Evolutionary conservation across 225 moss, liverwort and hornwort species (phyloP).

Genomic region (Bryoerythrophyllum caledonicum): DNA sequence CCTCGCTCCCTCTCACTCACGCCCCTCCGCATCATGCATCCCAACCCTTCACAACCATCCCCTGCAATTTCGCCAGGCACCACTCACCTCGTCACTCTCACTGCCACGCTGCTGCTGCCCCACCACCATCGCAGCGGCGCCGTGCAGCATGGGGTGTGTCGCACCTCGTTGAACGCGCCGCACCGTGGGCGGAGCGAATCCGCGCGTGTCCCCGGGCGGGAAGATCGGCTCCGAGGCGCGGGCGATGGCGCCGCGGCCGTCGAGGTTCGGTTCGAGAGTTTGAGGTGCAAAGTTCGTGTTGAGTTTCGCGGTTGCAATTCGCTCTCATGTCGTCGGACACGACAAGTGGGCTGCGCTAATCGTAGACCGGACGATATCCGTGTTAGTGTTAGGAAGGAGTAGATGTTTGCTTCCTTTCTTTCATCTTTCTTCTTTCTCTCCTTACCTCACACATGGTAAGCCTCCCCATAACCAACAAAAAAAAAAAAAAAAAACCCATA

Average conservation of each 20-base stretch:
- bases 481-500: too few relatives aligned
- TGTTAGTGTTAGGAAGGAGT: too few relatives aligned
- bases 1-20: conserved; percentile 19
- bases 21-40: conserved; percentile 22
- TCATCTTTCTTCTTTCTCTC: too few relatives aligned
- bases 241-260: background rate
- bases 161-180: conserved; percentile 12
- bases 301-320: too few relatives aligned
- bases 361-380: too few relatives aligned
- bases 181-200: background rate
- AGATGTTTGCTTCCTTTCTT: too few relatives aligned
- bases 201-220: background rate
- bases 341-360: too few relatives aligned
- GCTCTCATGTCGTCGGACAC: too few relatives aligned
- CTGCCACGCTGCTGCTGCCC: background rate
- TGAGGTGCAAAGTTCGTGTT: too few relatives aligned
- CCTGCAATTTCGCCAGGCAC: conserved; percentile 20
- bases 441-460: too few relatives aligned
- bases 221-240: background rate
- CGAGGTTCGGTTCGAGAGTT: too few relatives aligned
- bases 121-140: background rate
- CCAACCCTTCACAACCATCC: conserved; percentile 30
- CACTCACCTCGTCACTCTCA: conserved; percentile 30
- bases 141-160: background rate
- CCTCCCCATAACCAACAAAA: too few relatives aligned